Conservation (phyloP, 306 rosid species). For the Carpinus fangiana region DNA sequence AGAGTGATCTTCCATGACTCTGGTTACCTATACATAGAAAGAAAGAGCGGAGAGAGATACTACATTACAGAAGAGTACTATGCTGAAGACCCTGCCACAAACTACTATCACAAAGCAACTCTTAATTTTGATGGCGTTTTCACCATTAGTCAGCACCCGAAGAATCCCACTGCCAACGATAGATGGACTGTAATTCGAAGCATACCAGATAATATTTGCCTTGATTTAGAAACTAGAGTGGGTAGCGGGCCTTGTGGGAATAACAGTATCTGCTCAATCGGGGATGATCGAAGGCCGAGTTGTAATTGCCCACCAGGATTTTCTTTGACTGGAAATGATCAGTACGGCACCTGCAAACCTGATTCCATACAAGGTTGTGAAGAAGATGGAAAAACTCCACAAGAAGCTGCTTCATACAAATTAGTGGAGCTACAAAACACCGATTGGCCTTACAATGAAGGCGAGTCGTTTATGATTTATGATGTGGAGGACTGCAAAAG, state of each 20-base stretch:
- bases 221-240: too few relatives aligned
- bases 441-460: conserved; percentile 24
- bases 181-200: too few relatives aligned
- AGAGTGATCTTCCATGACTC: conserved; percentile 37
- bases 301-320: conserved; percentile 21
- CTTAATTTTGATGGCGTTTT: conserved; percentile 62
- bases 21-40: conserved; percentile 34
- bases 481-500: conserved; percentile 24
- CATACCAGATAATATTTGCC: too few relatives aligned
- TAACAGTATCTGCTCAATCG: neutral
- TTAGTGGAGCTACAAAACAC: neutral
- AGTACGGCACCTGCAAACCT: too few relatives aligned
- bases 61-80: too few relatives aligned
- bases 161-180: too few relatives aligned
- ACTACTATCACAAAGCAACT: conserved; percentile 49
- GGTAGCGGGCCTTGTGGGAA: neutral
- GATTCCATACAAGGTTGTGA: neutral
- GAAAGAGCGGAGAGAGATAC: neutral
- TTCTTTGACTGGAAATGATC: too few relatives aligned
- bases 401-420: too few relatives aligned
- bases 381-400: too few relatives aligned
- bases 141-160: too few relatives aligned
- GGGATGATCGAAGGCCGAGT: conserved; percentile 2
- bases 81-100: too few relatives aligned
- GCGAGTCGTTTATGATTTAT: neutral